These are phyloP conservation scores for Pezicula rhizophila DNA, from an alignment of 2,329 filamentous ascomycete genomes.

Conservation along the genomic window DNA sequence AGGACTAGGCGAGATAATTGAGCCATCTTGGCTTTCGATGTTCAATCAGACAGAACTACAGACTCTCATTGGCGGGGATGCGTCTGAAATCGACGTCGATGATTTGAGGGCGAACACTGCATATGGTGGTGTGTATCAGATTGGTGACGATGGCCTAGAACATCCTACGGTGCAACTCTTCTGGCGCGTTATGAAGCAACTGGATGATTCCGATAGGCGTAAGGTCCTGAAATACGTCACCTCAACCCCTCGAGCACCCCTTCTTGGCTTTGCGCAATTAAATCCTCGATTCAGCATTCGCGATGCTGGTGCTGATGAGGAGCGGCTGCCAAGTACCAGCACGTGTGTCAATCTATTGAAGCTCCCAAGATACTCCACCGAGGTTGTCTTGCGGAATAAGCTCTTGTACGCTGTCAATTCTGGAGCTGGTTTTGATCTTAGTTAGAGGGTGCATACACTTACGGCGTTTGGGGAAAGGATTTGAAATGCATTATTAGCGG, in stretches of 20 bases:
- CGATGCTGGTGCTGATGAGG: constrained; percentile 71
- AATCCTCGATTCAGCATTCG: constrained; percentile 84
- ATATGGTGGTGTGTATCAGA: constrained; percentile 81
- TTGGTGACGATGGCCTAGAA: constrained; percentile 83
- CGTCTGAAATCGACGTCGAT: constrained; percentile 76
- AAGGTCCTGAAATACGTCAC: constrained; percentile 95
- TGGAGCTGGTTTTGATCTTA: constrained; percentile 87
- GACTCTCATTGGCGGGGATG: constrained; percentile 84
- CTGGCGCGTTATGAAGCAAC: constrained; percentile 78
- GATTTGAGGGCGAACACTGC: constrained; percentile 79
- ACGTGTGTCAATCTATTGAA: constrained; percentile 96
- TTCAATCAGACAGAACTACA: constrained; percentile 96
- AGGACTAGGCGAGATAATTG: constrained; percentile 81
- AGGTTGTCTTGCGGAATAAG: constrained; percentile 65
- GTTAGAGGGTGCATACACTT: constrained; percentile 30
- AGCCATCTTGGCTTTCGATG: constrained; percentile 92
- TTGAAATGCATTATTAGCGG: too few species aligned
- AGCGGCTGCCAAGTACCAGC: constrained; percentile 81
- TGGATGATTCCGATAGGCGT: constrained; percentile 71
- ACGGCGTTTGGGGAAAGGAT: not conserved
- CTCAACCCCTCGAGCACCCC: constrained; percentile 80
- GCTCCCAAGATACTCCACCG: constrained; percentile 71
- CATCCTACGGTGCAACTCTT: constrained; percentile 83
- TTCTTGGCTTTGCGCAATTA: constrained; percentile 82
- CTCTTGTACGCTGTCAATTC: constrained; percentile 84